Percentiles rank a stretch among this genome's conserved stretches.
These are phyloP conservation scores for Marsdenia floribunda DNA, from an alignment of 257 asterid species.

Conservation along the genomic window DNA sequence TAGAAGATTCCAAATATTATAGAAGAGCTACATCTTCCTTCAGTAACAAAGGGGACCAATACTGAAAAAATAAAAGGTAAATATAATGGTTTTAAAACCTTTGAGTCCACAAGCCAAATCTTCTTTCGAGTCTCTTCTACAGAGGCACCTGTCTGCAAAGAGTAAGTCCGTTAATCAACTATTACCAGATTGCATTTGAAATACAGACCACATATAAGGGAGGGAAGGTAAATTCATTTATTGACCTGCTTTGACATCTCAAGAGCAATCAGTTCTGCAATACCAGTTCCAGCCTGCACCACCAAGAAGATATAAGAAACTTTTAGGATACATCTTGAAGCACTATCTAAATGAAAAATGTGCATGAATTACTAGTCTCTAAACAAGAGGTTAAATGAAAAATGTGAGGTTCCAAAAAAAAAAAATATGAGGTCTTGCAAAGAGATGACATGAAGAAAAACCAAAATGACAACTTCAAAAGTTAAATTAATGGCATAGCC, in stretches of 20 bases:
- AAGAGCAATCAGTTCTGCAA: constrained; percentile 91
- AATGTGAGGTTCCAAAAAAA: not conserved
- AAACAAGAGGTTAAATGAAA: not conserved
- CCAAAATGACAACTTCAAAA: not conserved
- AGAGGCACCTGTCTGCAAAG: constrained; percentile 67
- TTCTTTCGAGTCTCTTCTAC: constrained; percentile 78
- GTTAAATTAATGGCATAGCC: not conserved
- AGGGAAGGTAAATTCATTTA: not conserved
- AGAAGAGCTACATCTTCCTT: not conserved
- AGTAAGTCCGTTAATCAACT: constrained; percentile 1
- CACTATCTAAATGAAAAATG: not conserved
- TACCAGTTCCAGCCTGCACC: constrained; percentile 93
- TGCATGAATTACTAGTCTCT: not conserved
- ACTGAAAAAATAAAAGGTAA: not conserved
- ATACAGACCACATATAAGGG: constrained; percentile 3
- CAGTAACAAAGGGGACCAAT: not conserved
- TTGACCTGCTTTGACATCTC: constrained; percentile 86
- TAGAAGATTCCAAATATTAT: constrained; percentile 3
- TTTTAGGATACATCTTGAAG: not conserved
- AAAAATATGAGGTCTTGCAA: not conserved
- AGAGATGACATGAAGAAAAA: not conserved
- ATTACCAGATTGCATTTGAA: not conserved
- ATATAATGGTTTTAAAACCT: constrained; percentile 19
- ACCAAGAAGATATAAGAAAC: not conserved
- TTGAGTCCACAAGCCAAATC: constrained; percentile 73